Evolutionary conservation across 345 rosid species (phyloP).

Genomic region (Capsella bursapastoris): DNA sequence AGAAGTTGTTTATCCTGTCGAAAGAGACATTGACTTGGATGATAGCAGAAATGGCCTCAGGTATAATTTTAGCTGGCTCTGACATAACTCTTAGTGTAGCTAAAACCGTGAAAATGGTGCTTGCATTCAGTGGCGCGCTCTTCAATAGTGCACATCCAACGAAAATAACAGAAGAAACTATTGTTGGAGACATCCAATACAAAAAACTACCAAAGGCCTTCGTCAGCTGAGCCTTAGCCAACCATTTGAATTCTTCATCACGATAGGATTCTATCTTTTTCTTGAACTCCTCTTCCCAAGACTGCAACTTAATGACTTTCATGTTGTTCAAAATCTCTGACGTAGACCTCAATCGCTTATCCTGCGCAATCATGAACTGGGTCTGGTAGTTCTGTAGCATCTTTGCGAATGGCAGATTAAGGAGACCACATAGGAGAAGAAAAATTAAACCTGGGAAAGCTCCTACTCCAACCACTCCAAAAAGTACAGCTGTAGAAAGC

Average conservation of each 20-base stretch:
- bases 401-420: slow-evolving; percentile 69
- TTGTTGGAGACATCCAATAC: slow-evolving; percentile 79
- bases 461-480: slow-evolving; percentile 62
- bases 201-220: slow-evolving; percentile 54
- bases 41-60: slow-evolving; percentile 69
- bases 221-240: slow-evolving; percentile 56
- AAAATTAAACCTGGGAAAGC: slow-evolving; percentile 65
- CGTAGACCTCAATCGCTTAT: slow-evolving; percentile 63
- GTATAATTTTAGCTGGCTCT: slow-evolving; percentile 72
- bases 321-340: slow-evolving; percentile 74
- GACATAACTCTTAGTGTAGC: slow-evolving; percentile 68
- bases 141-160: slow-evolving; percentile 59
- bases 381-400: slow-evolving; percentile 62
- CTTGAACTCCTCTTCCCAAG: slow-evolving; percentile 85
- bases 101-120: slow-evolving; percentile 77
- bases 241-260: slow-evolving; percentile 67
- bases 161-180: slow-evolving; percentile 68
- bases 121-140: slow-evolving; percentile 70
- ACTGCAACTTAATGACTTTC: slow-evolving; percentile 78
- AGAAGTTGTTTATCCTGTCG: slow-evolving; percentile 57
- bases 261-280: slow-evolving; percentile 57
- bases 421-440: slow-evolving; percentile 52
- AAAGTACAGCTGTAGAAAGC: slow-evolving; percentile 55
- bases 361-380: slow-evolving; percentile 71
- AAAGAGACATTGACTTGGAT: slow-evolving; percentile 79